Percentiles rank a stretch among this genome's conserved stretches.
Conservation (phyloP, 2,329 filamentous ascomycete genomes). For the Colletotrichum tamarilloi region DNA sequence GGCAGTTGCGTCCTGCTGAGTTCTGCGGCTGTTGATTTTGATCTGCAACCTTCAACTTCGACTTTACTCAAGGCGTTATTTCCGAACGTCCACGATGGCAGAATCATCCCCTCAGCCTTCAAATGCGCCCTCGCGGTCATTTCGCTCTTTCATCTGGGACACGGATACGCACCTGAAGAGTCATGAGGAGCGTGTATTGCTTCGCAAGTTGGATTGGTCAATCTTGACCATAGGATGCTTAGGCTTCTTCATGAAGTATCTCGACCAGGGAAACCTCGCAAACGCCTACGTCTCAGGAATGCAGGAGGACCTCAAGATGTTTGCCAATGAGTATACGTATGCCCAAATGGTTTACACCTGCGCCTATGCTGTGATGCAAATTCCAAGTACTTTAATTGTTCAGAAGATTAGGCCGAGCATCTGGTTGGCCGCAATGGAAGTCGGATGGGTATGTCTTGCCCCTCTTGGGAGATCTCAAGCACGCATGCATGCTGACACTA, state of each 20-base stretch:
- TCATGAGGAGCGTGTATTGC: conserved; percentile 39
- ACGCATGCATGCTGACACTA: no score
- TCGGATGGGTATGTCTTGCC: conserved; percentile 37
- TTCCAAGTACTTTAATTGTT: conserved; percentile 43
- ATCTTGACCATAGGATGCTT: conserved; percentile 35
- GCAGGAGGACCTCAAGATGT: conserved; percentile 41
- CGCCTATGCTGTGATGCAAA: conserved; percentile 40
- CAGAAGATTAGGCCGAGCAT: conserved; percentile 42
- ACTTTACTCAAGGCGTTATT: no score
- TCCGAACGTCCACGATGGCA: not conserved
- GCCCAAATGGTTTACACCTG: conserved; percentile 39
- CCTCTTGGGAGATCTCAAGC: no score
- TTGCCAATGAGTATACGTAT: conserved; percentile 42
- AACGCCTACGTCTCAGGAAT: conserved; percentile 44
- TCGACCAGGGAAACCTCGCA: conserved; percentile 42
- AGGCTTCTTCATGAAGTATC: conserved; percentile 38
- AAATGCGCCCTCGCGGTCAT: conserved; percentile 32
- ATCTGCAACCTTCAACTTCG: no score
- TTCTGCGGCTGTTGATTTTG: not conserved
- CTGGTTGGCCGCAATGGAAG: conserved; percentile 42
- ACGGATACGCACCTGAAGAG: conserved; percentile 42
- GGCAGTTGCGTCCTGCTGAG: not conserved
- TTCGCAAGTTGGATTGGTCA: conserved; percentile 41
- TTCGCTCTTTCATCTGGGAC: conserved; percentile 45
- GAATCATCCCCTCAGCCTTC: not conserved